Evolutionary conservation across 139 green algal species (phyloP).

Genomic region (Tetradesmus lagerheimii): DNA sequence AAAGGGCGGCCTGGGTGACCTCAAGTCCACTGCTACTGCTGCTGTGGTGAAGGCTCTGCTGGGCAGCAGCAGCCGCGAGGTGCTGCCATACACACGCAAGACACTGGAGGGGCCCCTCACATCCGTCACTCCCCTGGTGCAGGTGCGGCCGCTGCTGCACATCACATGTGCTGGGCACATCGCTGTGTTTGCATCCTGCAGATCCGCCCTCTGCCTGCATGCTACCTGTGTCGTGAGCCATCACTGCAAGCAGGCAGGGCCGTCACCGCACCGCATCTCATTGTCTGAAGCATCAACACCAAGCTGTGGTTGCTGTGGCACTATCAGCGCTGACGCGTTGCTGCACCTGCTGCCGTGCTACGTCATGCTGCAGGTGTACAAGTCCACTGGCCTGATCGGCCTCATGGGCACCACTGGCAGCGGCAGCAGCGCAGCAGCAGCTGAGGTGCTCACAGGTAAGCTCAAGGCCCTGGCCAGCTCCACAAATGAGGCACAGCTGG

Average conservation of each 20-base stretch:
- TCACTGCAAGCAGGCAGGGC: no score
- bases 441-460: slow-evolving; percentile 32
- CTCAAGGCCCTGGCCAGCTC: slow-evolving; percentile 43
- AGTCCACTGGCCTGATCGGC: slow-evolving; percentile 49
- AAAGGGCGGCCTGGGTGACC: slow-evolving; percentile 60
- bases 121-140: slow-evolving; percentile 51
- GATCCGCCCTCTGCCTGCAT: neutral
- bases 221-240: no score
- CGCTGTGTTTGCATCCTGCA: neutral
- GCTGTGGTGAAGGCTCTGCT: slow-evolving; percentile 66
- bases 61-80: slow-evolving; percentile 46
- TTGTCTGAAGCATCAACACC: neutral
- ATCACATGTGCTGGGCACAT: neutral
- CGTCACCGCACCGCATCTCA: no score
- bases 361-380: slow-evolving; percentile 35
- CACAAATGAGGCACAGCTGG: slow-evolving; percentile 21
- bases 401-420: slow-evolving; percentile 28
- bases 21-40: slow-evolving; percentile 61
- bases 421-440: slow-evolving; percentile 11
- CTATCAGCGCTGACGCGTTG: neutral
- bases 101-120: slow-evolving; percentile 44
- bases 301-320: neutral
- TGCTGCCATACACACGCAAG: slow-evolving; percentile 56
- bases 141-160: slow-evolving; percentile 13
- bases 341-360: neutral